Evolutionary conservation across 1,284 basidiomycete species (phyloP).

Genomic region (Vanrija pseudolonga): DNA sequence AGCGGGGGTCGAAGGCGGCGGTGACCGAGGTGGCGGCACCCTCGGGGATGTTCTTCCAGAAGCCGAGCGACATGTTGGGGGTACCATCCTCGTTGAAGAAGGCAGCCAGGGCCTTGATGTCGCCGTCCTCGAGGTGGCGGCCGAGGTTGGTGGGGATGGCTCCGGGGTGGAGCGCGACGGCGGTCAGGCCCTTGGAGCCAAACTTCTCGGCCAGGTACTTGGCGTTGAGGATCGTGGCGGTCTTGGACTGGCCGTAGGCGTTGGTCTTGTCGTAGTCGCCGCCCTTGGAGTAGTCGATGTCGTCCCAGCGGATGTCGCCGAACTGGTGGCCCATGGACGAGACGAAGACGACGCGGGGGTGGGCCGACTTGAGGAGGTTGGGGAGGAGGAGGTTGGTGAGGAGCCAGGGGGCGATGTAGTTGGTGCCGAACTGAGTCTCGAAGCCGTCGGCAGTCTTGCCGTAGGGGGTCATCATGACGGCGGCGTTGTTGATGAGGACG

Average conservation of each 20-base stretch:
- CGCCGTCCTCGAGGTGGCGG: slow-evolving; percentile 1
- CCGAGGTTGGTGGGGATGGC: slow-evolving; percentile 8
- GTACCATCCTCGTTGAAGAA: slow-evolving; percentile 9
- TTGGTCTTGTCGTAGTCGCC: slow-evolving; percentile 8
- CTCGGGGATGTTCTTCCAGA: slow-evolving; percentile 5
- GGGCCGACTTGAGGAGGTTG: background rate
- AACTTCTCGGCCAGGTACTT: slow-evolving; percentile 8
- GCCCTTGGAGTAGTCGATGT: slow-evolving; percentile 9
- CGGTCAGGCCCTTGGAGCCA: slow-evolving; percentile 8
- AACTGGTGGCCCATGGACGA: slow-evolving; percentile 7
- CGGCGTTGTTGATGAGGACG: slow-evolving; percentile 36
- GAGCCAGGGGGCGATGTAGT: slow-evolving; percentile 33
- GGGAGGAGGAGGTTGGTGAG: slow-evolving; percentile 24
- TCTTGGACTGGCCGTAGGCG: slow-evolving; percentile 21
- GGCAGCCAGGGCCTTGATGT: background rate
- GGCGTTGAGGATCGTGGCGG: slow-evolving; percentile 13
- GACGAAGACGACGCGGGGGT: slow-evolving; percentile 20
- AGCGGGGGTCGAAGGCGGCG: slow-evolving; percentile 10
- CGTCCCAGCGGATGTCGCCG: slow-evolving; percentile 14
- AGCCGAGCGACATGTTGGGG: background rate
- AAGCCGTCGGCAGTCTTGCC: slow-evolving; percentile 27
- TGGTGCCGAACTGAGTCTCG: slow-evolving; percentile 34
- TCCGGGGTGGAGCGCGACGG: slow-evolving; percentile 10
- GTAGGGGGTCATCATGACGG: slow-evolving; percentile 22
- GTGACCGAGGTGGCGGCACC: slow-evolving; percentile 9